Evolutionary conservation across 2,329 filamentous ascomycete species (phyloP), one percentile per base, ranked within the genome.

Genomic region (Ophiostoma sp.): DNA sequence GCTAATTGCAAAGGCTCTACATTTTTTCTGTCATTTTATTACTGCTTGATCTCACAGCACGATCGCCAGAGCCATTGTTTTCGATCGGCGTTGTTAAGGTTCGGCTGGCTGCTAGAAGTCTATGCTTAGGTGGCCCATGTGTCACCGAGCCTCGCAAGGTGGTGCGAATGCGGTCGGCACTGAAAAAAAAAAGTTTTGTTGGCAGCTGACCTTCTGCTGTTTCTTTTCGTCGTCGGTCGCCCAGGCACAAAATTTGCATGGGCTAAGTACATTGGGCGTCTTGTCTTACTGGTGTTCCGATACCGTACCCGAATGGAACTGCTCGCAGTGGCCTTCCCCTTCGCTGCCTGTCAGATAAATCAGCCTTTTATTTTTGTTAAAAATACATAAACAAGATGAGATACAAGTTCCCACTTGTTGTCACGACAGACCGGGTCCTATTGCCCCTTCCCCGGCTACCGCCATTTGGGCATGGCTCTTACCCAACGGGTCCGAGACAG

Each of bases 381-480:
- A 25, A 31, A 22, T 19, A 28, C 4, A 28, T 12, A 42, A 39
- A 45, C 3, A n/a, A 45, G 12, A 66, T 66, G 45, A 64, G 59
- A 42, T 42, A 25, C n/a, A 17, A 42, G 36, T 36, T 39, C 17
- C 42, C 4, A 59, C 50, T 22, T 45, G 36, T 45, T 36, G 8
- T 9, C 7, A 15, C 19, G 22, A 19, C 36, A 59, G 31, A n/a
- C 22, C 33, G 25, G 48, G 25, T 17, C 19, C 48, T 19, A 12
- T 57, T n/a, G 50, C 68, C 4, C 31, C n/a, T 57, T 57, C 68
- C 68, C 68, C 68, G 68, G 50, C 68, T 33, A n/a, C 50, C 48
- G 66, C 28, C 19, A 39, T 66, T 48, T 39, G 63, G 63, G n/a
- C 36, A 52, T 19, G 61, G 61, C 61, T 45, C 61, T 66, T 66